Evolutionary conservation across 1,284 basidiomycete species (phyloP), one percentile per base, ranked within the genome.

Genomic region (Leccinum fuscescens): DNA sequence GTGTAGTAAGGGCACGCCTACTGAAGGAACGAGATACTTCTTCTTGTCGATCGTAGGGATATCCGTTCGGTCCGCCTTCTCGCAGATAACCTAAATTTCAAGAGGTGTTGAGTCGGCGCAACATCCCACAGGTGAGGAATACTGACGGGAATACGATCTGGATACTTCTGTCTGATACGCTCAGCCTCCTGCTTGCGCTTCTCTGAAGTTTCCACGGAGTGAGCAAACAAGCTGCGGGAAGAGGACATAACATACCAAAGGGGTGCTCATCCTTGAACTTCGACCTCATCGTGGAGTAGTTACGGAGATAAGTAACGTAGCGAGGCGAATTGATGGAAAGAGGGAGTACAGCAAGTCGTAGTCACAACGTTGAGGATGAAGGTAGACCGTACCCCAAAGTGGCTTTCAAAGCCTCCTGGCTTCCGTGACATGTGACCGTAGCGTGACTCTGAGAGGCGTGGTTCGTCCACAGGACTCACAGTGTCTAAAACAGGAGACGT

Each of bases 191-290:
- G 94, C 84, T 98, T 98, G 82, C 96, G 93, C 82, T 98, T 98
- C 86, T 98, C 95, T 96, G 76, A 66, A 57, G 61, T 59, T 59
- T 57, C 61, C 64, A 64, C 51, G 54, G 48, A 17, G 57, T 70
- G 17, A 70, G 64, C 27, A 63, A 65, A 61, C 61, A 59, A 65
- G 37, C 63, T 57, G 67, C 68, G 60, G 60, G 70, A 69, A 63
- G 69, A 65, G 66, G 67, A 74, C 71, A 61, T 6, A 56, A 62
- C 65, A 62, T 69, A 97, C 96, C 96, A 74, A 98, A 99, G 61
- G 95, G 93, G 78, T 99, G 97, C 81, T 99, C 97, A 79, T 98
- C 96, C 88, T 99, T 99, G 85, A 99, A 99, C 82, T 98, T 97
- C 75, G 95, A 96, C 76, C 95, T 88, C 90, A 98, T 97, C 58